Evolutionary conservation across 176 grass and related monocot genomes (phyloP).

Genomic region (Eremochloa ophiuroides): DNA sequence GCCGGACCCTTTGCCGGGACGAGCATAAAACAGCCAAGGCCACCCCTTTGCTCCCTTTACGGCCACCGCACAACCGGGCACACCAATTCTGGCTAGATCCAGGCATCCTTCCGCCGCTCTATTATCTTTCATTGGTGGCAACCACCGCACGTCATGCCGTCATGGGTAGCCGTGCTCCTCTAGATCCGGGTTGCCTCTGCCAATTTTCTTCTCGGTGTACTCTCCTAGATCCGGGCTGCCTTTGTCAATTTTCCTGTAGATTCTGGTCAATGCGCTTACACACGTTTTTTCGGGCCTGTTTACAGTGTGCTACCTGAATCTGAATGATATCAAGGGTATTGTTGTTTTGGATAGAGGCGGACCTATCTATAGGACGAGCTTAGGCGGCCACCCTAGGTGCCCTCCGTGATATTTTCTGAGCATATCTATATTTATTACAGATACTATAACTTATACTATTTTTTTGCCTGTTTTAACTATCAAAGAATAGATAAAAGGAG

Average conservation of each 20-base stretch:
- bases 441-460: no score
- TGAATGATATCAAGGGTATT: neutral
- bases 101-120: neutral
- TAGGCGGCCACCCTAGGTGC: no score
- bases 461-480: no score
- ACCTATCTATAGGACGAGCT: no score
- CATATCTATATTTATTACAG: no score
- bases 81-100: neutral
- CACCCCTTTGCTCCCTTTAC: neutral
- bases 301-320: neutral
- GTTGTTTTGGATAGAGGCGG: neutral
- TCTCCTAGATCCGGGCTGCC: neutral
- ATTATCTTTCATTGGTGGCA: neutral
- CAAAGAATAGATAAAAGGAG: no score
- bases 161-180: neutral
- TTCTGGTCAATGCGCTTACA: neutral
- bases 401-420: no score
- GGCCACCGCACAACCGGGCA: neutral
- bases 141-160: neutral
- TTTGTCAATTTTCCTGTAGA: neutral
- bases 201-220: neutral
- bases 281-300: neutral
- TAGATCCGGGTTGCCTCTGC: neutral
- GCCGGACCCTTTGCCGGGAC: neutral
- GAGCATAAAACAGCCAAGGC: neutral